Percentiles rank a stretch among this genome's conserved stretches.
Evolutionary conservation across 495 filamentous ascomycete species (phyloP).

Genomic region (Xylaria curta): DNA sequence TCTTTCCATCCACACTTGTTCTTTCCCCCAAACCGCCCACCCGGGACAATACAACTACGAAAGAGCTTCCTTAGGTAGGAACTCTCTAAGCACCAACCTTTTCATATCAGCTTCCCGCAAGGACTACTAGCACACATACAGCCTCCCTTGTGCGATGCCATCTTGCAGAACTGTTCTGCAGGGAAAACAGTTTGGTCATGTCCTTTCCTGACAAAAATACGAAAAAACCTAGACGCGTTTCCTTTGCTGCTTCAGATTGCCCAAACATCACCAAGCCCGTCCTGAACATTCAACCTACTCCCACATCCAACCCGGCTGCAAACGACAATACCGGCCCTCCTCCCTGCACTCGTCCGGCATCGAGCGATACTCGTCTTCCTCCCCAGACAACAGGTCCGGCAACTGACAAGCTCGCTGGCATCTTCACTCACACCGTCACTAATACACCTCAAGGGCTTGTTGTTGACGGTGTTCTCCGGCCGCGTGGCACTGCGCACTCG

Average conservation of each 20-base stretch:
- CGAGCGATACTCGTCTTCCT: neutral
- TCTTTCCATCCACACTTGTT: neutral
- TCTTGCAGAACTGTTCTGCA: slow-evolving; percentile 4
- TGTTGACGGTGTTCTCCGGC: slow-evolving; percentile 27
- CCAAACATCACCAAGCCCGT: neutral
- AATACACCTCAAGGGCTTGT: slow-evolving; percentile 36
- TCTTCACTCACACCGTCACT: slow-evolving; percentile 31
- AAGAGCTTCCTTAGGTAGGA: neutral
- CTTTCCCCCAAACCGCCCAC: neutral
- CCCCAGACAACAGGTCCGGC: neutral
- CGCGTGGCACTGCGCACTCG: neutral
- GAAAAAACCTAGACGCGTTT: slow-evolving; percentile 23
- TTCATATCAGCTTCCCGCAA: neutral
- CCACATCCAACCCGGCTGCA: slow-evolving; percentile 1
- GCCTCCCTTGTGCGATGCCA: neutral
- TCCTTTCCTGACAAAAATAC: neutral
- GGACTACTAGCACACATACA: neutral
- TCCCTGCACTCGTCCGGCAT: neutral
- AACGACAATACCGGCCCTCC: neutral
- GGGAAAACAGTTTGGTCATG: slow-evolving; percentile 17
- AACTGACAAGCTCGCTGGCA: neutral
- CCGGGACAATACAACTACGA: neutral
- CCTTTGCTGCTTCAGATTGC: slow-evolving; percentile 7
- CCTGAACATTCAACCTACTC: neutral
- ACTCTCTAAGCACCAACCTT: neutral